Base-by-base conservation (phyloP, 2,329 filamentous ascomycete species). In the Malbranchea zuffiana region DNA sequence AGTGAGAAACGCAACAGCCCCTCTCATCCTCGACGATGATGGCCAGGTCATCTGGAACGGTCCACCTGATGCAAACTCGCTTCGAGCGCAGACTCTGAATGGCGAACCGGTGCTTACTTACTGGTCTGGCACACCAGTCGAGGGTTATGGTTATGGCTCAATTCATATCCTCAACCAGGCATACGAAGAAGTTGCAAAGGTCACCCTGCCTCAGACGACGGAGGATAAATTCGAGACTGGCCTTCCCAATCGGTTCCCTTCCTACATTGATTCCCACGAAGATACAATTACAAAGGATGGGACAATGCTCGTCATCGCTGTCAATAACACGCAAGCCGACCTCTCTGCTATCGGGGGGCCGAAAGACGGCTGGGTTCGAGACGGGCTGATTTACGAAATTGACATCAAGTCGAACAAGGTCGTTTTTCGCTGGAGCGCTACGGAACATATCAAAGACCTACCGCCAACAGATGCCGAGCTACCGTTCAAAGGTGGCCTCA, bases 361-460 rank as follows among this genome's bases (percentile, higher is more conserved):
- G 2, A 38, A 50, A 17, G 35, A 53, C 4, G 66, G 54, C 45
- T 65, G 60, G 60, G 60, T 61, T 44, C 50, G 44, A 20, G 61
- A 66, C 39, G 50, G 58, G 10, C 39, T 60, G 1, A 63, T 69
- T 40, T 63, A 68, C 41, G 66, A 70, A 47, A 47, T 69, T 17
- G 56, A 66, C 36, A 56, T 68, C 25, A 60, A 58, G 26, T 65
- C 59, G 0, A 57, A 59, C n/a, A 48, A 61, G 2, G 51, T 65
- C 0, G 43, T 67, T 8, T 69, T 66, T 44, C 51, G 66, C 44
- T 70, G 67, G 67, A 57, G 58, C 20, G 64, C 66, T 5, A 62
- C 62, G 3, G 60, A 68, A 3, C 64, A 69, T 43, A 50, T 67
- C 37, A 35, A 53, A 13, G 21, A 42, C 26, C 30, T 40, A 4